Conservation (phyloP, 2,329 filamentous ascomycete genomes). For the Coniochaeta sp. region DNA sequence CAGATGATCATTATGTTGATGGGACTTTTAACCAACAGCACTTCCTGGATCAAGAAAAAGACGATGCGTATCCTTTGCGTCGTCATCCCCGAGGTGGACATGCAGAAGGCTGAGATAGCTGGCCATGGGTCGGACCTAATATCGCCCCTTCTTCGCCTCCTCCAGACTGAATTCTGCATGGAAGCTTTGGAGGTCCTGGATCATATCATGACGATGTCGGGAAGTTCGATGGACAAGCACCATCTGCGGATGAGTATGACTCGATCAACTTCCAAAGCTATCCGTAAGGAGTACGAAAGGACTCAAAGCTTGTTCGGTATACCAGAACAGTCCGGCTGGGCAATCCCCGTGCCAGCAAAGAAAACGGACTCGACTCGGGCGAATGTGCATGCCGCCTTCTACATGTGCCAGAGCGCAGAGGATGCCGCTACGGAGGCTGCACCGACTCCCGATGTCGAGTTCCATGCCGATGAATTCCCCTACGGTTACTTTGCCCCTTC, state of each 20-base stretch:
- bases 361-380: conserved; percentile 80
- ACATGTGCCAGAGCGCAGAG: conserved; percentile 73
- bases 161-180: conserved; percentile 91
- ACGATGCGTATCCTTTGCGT: conserved; percentile 85
- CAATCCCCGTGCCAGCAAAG: conserved; percentile 83
- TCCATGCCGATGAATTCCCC: conserved; percentile 82
- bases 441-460: conserved; percentile 81
- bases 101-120: conserved; percentile 84
- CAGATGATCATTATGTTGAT: conserved; percentile 83
- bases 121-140: conserved; percentile 91
- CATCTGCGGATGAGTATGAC: conserved; percentile 98
- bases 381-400: conserved; percentile 95
- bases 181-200: conserved; percentile 88
- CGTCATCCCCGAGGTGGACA: conserved; percentile 83
- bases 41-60: conserved; percentile 85
- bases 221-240: conserved; percentile 86
- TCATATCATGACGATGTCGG: conserved; percentile 90
- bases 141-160: conserved; percentile 77
- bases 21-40: conserved; percentile 81
- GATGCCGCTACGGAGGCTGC: conserved; percentile 51
- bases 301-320: conserved; percentile 95
- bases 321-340: conserved; percentile 92
- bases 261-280: conserved; percentile 72
- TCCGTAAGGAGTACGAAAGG: conserved; percentile 89
- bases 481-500: conserved; percentile 68